These are phyloP conservation scores for Coemansia sp. DNA, from an alignment of 192 early-diverging fungal genomes.

Conservation along the genomic window DNA sequence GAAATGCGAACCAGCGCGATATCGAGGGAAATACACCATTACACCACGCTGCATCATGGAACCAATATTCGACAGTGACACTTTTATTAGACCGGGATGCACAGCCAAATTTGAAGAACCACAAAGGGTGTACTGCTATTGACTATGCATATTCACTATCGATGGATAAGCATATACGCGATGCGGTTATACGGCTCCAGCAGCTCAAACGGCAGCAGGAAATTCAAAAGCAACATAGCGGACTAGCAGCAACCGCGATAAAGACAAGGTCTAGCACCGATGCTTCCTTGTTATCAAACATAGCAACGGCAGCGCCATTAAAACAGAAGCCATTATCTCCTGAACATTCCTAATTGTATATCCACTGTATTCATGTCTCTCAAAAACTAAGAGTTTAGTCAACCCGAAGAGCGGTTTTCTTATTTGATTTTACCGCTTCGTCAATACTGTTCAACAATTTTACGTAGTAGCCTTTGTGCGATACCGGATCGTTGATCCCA, in stretches of 20 bases:
- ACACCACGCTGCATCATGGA: conserved; percentile 47
- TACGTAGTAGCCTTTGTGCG: conserved; percentile 37
- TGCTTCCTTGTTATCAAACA: conserved; percentile 1
- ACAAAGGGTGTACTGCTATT: conserved; percentile 48
- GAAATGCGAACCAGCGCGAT: conserved; percentile 47
- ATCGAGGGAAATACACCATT: conserved; percentile 51
- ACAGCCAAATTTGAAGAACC: conserved; percentile 34
- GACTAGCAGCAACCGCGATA: neutral
- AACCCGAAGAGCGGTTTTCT: conserved; percentile 28
- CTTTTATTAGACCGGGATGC: conserved; percentile 41
- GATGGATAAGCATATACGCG: conserved; percentile 44
- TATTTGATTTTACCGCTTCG: conserved; percentile 17
- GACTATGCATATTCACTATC: conserved; percentile 43
- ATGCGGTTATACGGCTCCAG: conserved; percentile 21
- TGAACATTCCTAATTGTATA: no score
- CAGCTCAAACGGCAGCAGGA: conserved; percentile 25
- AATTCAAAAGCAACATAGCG: conserved; percentile 18
- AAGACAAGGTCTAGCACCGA: neutral
- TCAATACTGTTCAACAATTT: conserved; percentile 41
- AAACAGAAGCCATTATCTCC: no score
- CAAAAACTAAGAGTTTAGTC: conserved; percentile 18
- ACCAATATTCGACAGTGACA: conserved; percentile 34
- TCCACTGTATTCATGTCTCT: neutral
- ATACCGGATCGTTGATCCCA: conserved; percentile 23
- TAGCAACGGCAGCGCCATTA: neutral